Evolutionary conservation across 2,329 filamentous ascomycete species (phyloP).

Genomic region (Chrysosporium queenslandicum): DNA sequence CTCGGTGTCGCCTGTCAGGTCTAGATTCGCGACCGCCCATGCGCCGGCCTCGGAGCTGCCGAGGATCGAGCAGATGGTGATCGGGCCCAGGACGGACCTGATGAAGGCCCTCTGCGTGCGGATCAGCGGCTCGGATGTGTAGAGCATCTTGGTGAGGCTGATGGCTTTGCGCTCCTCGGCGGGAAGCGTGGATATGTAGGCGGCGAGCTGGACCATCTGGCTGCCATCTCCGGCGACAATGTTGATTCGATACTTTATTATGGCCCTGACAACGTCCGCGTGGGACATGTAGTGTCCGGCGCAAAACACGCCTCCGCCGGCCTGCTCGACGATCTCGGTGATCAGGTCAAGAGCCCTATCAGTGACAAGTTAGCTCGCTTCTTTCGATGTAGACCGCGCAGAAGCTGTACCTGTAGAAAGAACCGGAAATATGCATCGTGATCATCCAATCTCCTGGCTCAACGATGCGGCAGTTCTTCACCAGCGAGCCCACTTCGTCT

Average conservation of each 20-base stretch:
- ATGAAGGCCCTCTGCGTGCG: constrained; percentile 28
- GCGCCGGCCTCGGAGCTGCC: constrained; percentile 39
- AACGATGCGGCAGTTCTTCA: constrained; percentile 26
- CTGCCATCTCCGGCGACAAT: constrained; percentile 33
- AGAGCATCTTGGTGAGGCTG: constrained; percentile 35
- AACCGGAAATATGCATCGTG: constrained; percentile 29
- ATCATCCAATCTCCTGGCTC: constrained; percentile 33
- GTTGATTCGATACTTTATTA: constrained; percentile 31
- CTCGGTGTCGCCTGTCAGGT: constrained; percentile 20
- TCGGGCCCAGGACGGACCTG: constrained; percentile 21
- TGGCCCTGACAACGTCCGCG: constrained; percentile 21
- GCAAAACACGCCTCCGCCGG: constrained; percentile 33
- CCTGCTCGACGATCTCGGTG: constrained; percentile 35
- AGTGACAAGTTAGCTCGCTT: not conserved
- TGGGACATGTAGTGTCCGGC: constrained; percentile 27
- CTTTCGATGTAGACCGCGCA: not conserved
- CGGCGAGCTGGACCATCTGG: constrained; percentile 31
- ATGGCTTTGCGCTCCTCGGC: constrained; percentile 19
- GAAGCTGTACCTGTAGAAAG: constrained; percentile 33
- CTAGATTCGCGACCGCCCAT: constrained; percentile 28
- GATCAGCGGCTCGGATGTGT: constrained; percentile 38
- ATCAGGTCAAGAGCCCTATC: constrained; percentile 34
- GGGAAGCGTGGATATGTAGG: constrained; percentile 28
- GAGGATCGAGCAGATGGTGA: constrained; percentile 34
- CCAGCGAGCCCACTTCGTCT: constrained; percentile 26